These are phyloP conservation scores for Boletus rubescentipes DNA, from an alignment of 768 basidiomycete species.

Conservation along the genomic window DNA sequence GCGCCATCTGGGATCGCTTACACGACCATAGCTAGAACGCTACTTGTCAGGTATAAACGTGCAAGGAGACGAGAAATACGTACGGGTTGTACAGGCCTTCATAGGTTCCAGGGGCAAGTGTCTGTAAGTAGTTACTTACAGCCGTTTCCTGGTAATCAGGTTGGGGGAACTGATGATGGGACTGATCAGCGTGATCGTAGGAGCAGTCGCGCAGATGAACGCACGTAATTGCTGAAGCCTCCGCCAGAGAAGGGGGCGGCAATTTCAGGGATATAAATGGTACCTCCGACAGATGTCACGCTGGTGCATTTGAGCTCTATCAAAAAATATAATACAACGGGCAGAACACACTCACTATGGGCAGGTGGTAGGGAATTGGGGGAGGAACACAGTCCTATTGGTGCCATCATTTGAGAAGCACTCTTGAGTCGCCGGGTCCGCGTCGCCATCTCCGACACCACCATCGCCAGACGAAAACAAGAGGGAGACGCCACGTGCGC, in stretches of 20 bases:
- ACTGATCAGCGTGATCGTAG: neutral
- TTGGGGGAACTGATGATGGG: constrained; percentile 42
- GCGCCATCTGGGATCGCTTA: constrained; percentile 27
- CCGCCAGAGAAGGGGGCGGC: constrained; percentile 66
- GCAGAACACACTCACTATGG: constrained; percentile 42
- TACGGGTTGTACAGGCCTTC: constrained; percentile 61
- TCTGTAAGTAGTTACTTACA: constrained; percentile 44
- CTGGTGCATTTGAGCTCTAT: constrained; percentile 28
- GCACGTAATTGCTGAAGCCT: constrained; percentile 71
- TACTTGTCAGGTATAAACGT: neutral
- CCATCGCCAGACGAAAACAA: constrained; percentile 65
- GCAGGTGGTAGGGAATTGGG: constrained; percentile 61
- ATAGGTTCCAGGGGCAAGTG: constrained; percentile 49
- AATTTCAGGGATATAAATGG: constrained; percentile 55
- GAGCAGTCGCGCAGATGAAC: neutral
- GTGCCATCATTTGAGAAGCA: constrained; percentile 61
- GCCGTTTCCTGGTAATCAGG: constrained; percentile 53
- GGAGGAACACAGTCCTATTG: constrained; percentile 55
- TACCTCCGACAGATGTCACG: constrained; percentile 73
- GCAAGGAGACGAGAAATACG: constrained; percentile 14
- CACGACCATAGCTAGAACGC: constrained; percentile 49
- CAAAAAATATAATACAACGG: neutral
- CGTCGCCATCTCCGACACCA: constrained; percentile 65
- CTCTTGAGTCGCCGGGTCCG: too few relatives aligned
- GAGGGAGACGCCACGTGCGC: constrained; percentile 63